Evolutionary conservation across 1,139 yeast species (phyloP).

Genomic region (Geotrichum reessii): DNA sequence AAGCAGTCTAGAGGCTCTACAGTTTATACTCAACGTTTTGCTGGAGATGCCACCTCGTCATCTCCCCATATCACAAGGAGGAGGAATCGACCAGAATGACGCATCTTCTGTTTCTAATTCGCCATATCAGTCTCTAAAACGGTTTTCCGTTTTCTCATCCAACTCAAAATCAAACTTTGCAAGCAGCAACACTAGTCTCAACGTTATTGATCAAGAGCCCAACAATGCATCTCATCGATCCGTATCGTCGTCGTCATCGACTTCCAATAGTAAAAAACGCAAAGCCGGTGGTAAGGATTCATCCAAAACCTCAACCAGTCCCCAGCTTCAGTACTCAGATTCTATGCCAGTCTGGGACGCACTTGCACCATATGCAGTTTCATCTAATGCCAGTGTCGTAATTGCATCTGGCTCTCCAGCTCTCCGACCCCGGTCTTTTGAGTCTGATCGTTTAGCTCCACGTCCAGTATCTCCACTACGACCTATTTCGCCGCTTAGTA

Average conservation of each 20-base stretch:
- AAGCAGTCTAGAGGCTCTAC: not conserved
- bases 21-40: not conserved
- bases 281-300: not conserved
- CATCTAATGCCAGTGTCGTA: slow-evolving; percentile 13
- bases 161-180: not conserved
- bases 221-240: not conserved
- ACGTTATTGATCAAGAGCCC: not conserved
- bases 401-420: slow-evolving; percentile 15
- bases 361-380: slow-evolving; percentile 15
- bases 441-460: slow-evolving; percentile 6
- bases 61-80: not conserved
- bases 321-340: slow-evolving; percentile 15
- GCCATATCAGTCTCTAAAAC: slow-evolving; percentile 7
- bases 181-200: not conserved
- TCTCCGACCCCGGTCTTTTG: slow-evolving; percentile 2
- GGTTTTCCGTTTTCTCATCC: slow-evolving; percentile 7
- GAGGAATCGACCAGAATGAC: not conserved
- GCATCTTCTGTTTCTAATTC: not conserved
- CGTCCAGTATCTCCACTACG: slow-evolving; percentile 9
- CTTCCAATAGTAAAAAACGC: not conserved
- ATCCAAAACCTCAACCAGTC: not conserved
- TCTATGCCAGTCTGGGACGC: slow-evolving; percentile 18
- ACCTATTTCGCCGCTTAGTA: slow-evolving; percentile 12
- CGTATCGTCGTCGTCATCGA: not conserved
- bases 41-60: slow-evolving; percentile 3